These are phyloP conservation scores for Kalmusia sp. DNA, from an alignment of 2,329 filamentous ascomycete genomes.

Conservation along the genomic window DNA sequence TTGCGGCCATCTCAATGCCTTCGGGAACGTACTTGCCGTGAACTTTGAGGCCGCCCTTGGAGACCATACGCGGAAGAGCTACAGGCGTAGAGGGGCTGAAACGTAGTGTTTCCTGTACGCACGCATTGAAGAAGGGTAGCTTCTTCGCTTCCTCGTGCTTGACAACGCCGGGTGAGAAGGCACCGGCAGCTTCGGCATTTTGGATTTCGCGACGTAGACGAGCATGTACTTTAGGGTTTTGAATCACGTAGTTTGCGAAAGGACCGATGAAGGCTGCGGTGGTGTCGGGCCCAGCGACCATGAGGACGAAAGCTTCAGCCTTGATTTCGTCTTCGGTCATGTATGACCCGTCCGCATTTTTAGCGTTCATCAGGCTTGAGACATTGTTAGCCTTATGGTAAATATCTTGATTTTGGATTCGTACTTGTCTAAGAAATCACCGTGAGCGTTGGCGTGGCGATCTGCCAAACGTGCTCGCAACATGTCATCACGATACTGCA, in stretches of 20 bases:
- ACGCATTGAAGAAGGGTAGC: slow-evolving; percentile 14
- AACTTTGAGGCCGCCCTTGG: background rate
- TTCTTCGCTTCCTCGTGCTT: slow-evolving; percentile 6
- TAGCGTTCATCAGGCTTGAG: background rate
- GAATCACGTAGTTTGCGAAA: background rate
- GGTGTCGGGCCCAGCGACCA: background rate
- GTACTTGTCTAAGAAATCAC: slow-evolving; percentile 6
- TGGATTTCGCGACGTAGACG: background rate
- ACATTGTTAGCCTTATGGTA: background rate
- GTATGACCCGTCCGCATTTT: background rate
- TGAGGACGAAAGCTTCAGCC: background rate
- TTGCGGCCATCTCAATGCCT: slow-evolving; percentile 4
- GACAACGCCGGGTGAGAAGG: background rate
- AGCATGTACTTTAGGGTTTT: background rate
- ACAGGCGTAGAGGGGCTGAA: slow-evolving; percentile 11
- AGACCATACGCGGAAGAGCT: slow-evolving; percentile 4
- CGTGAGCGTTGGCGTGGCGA: background rate
- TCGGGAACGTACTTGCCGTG: slow-evolving; percentile 5
- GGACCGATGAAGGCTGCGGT: background rate
- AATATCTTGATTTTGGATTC: background rate
- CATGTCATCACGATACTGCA: slow-evolving; percentile 1
- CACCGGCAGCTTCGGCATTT: background rate
- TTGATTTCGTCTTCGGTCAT: slow-evolving; percentile 4
- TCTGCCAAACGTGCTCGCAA: background rate
- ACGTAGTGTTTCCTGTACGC: slow-evolving; percentile 15